Conservation (phyloP, 2,329 filamentous ascomycete species). For the Penicillium rolfsii region DNA sequence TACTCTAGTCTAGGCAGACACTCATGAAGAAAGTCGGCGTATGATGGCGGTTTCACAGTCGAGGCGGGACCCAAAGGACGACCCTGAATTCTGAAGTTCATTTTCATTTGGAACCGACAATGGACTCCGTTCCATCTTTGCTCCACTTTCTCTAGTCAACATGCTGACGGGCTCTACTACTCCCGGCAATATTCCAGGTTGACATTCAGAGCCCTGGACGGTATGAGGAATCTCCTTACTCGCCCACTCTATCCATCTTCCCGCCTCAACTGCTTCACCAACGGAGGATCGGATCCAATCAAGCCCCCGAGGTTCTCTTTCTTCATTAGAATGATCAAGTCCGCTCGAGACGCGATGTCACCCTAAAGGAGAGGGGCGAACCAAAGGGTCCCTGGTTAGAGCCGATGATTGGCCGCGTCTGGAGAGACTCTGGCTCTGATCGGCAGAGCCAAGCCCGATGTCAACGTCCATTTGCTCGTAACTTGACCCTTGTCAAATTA, state of each 20-base stretch:
- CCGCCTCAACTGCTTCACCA: slow-evolving; percentile 9
- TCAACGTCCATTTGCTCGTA: slow-evolving; percentile 6
- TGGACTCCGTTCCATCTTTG: not conserved
- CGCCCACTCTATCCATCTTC: not conserved
- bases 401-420: slow-evolving; percentile 22
- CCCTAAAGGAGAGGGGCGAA: slow-evolving; percentile 19
- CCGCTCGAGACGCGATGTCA: slow-evolving; percentile 24
- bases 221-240: not conserved
- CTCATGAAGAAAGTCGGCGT: not conserved
- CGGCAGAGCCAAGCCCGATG: slow-evolving; percentile 20
- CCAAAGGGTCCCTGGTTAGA: slow-evolving; percentile 2
- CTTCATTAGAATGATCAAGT: not conserved
- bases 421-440: slow-evolving; percentile 28
- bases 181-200: not conserved
- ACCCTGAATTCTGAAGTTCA: not conserved
- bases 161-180: not conserved
- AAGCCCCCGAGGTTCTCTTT: not conserved
- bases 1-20: not conserved
- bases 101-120: not conserved
- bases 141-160: not conserved
- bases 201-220: not conserved
- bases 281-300: slow-evolving; percentile 16
- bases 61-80: not conserved
- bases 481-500: slow-evolving; percentile 5
- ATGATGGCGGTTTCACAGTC: not conserved